Conservation (phyloP, 805 yeast species). For the Zygoascus tannicola region DNA sequence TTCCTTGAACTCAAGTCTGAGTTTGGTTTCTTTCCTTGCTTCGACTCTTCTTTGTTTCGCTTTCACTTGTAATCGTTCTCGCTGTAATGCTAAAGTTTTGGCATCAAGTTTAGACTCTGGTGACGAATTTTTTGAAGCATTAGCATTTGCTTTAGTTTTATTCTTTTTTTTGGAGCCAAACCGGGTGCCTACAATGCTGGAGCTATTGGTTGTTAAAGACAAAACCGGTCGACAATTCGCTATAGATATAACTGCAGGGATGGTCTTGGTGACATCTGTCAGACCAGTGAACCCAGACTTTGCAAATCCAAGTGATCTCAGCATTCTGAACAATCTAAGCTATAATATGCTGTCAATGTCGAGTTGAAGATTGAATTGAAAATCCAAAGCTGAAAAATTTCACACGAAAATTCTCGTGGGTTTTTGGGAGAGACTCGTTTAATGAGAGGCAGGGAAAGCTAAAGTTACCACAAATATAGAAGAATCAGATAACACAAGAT, state of each 20-base stretch:
- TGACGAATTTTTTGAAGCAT: neutral
- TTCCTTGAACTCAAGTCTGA: conserved; percentile 31
- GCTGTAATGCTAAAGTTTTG: conserved; percentile 26
- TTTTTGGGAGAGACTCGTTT: too few relatives aligned
- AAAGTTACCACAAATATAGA: too few relatives aligned
- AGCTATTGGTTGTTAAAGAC: neutral
- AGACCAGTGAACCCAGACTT: too few relatives aligned
- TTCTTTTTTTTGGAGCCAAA: conserved; percentile 10
- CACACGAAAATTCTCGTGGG: too few relatives aligned
- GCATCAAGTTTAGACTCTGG: conserved; percentile 23
- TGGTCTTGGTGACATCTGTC: too few relatives aligned
- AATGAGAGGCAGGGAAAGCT: too few relatives aligned
- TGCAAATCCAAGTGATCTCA: neutral
- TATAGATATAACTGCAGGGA: too few relatives aligned
- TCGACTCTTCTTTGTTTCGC: conserved; percentile 19
- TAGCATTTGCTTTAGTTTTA: neutral
- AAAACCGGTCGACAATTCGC: neutral
- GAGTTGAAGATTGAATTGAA: too few relatives aligned
- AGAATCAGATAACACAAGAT: too few relatives aligned
- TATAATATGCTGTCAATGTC: neutral
- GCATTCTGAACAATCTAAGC: neutral
- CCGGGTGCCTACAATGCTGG: neutral
- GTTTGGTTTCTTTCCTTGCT: conserved; percentile 22
- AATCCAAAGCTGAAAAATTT: too few relatives aligned
- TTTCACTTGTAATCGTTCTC: conserved; percentile 24